Percentiles rank a stretch among this genome's conserved stretches.
phyloP scores from a whole-genome alignment of 1,284 basidiomycete species.

The Lignosus rhinocerotis region DNA sequence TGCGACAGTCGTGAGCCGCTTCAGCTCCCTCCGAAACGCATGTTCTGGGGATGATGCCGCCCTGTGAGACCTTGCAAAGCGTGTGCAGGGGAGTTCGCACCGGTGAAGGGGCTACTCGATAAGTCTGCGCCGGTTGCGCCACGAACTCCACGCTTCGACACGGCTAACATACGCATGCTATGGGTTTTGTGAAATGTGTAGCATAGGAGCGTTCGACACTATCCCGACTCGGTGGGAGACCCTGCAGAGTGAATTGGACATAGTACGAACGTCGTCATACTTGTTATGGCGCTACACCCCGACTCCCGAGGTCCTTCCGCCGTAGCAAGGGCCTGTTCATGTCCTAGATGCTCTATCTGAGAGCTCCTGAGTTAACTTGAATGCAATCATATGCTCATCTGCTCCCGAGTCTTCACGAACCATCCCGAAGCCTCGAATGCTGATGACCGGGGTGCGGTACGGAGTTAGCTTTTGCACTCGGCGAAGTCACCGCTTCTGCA shows the following conservation, averaged over 20 bases:
- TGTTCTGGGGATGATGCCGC: not conserved
- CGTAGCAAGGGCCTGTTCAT: not conserved
- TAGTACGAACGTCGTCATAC: not conserved
- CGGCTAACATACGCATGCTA: not conserved
- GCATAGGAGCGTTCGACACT: not conserved
- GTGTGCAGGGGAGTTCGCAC: not conserved
- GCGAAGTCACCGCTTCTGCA: not conserved
- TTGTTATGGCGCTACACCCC: not conserved
- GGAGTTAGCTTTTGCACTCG: not conserved
- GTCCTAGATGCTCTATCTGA: not conserved
- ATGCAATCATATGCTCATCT: not conserved
- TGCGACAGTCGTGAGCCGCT: not conserved
- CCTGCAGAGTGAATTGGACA: not conserved
- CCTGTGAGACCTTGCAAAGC: not conserved
- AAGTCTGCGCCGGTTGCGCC: not conserved
- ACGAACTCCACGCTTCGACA: not conserved
- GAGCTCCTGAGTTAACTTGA: not conserved
- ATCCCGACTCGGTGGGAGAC: not conserved
- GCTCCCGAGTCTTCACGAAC: not conserved
- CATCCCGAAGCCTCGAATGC: not conserved
- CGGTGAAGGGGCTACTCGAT: not conserved
- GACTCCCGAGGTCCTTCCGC: not conserved
- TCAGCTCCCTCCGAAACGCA: not conserved
- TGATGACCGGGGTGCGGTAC: not conserved
- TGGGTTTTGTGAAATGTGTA: not conserved